Evolutionary conservation across 2,329 filamentous ascomycete genomes (phyloP).

Genomic region (Metarhizium anisopliae): DNA sequence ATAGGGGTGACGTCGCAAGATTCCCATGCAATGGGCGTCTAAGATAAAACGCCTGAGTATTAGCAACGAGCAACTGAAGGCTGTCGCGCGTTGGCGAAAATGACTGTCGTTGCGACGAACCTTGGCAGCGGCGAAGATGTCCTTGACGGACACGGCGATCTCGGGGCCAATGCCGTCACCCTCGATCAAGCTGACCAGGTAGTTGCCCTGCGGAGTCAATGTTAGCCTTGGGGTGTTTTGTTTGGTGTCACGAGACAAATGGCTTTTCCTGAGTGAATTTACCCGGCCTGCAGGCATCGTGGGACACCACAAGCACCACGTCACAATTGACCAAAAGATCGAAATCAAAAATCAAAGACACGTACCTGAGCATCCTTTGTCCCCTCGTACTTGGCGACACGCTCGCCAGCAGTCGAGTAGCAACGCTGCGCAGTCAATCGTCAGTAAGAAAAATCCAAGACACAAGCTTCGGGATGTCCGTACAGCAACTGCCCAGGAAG

Average conservation of each 20-base stretch:
- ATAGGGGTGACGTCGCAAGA: slow-evolving; percentile 91
- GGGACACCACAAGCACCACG: neutral
- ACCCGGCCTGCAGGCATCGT: neutral
- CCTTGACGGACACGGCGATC: slow-evolving; percentile 96
- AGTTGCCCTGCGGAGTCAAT: slow-evolving; percentile 62
- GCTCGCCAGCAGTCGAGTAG: slow-evolving; percentile 57
- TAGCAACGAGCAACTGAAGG: neutral
- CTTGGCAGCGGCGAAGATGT: slow-evolving; percentile 93
- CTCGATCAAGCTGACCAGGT: slow-evolving; percentile 93
- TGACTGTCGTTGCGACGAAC: slow-evolving; percentile 36
- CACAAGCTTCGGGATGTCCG: slow-evolving; percentile 7
- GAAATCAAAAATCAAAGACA: slow-evolving; percentile 10
- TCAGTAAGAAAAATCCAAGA: slow-evolving; percentile 4
- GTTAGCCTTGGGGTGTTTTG: neutral
- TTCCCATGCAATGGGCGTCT: slow-evolving; percentile 95
- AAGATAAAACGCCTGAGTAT: neutral
- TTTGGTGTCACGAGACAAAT: too few species aligned
- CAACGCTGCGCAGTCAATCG: slow-evolving; percentile 41
- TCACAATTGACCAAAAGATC: neutral
- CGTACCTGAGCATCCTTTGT: slow-evolving; percentile 80
- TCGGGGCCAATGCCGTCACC: slow-evolving; percentile 98
- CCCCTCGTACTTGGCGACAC: slow-evolving; percentile 89
- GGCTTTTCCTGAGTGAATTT: neutral
- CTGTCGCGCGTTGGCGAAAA: neutral
- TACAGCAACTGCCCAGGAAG: slow-evolving; percentile 30